Evolutionary conservation across 2,329 filamentous ascomycete species (phyloP), one percentile per base, ranked within the genome.

Genomic region (Clarireedia monteithiana): DNA sequence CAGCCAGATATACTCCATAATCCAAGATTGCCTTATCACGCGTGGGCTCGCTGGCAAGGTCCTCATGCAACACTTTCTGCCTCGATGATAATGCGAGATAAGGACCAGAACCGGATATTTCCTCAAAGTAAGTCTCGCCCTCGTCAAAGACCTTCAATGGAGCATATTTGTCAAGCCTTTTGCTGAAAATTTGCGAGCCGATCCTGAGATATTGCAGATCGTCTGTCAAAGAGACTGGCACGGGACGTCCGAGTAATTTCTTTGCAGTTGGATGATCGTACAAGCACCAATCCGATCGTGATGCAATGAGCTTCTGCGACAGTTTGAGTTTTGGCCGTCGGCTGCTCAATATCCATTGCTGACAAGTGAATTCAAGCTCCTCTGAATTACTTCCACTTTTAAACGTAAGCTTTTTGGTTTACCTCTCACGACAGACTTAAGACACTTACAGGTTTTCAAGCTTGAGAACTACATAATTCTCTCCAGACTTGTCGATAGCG

Each of bases 281-380:
- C 4, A 53, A 17, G 15, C 6, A 53, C 26, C 39, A 53, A 12
- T 34, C 27, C 2, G 39, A 26, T 5, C 42, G 40, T 20, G 50
- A 38, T 36, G 20, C 20, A 15, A n/a, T 53, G 3, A 53, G 3
- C 10, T 44, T 45, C 23, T 52, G 39, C 6, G 50, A 52, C 14
- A 1, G 6, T 15, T 12, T 42, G 44, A 52, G 50, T 12, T 52
- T 45, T 4, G 50, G 50, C 12, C 50, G 50, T 14, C 15, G 26
- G 6, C 9, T 45, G 17, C 40, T 30, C 9, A 52, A n/a, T 44
- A 2, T 24, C 50, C 50, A 52, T n/a, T 45, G 50, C 24, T 52
- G 50, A 3, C 50, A 52, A 23, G 17, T 42, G 20, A 52, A 52
- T 52, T 52, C 50, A 36, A 52, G 39, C 5, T 52, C 36, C 27